Conservation (phyloP, 306 rosid species). For the Boehmeria nivea region DNA sequence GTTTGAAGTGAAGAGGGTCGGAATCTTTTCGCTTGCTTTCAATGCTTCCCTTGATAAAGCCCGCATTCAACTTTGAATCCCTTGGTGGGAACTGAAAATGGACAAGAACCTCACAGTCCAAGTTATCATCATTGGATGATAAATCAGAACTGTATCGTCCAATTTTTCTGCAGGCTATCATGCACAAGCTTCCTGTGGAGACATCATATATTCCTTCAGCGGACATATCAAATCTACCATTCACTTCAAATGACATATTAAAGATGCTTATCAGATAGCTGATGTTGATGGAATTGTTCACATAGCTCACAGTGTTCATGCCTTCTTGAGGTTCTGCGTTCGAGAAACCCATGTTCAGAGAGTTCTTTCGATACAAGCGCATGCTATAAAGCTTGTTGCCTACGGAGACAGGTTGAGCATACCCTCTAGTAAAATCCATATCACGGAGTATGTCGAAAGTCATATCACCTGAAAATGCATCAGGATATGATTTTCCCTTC, state of each 20-base stretch:
- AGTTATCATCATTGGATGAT: too few species aligned
- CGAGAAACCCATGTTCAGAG: too few species aligned
- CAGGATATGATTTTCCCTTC: conserved; percentile 5
- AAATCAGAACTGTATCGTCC: conserved; percentile 1
- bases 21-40: conserved; percentile 40
- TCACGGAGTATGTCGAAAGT: conserved; percentile 31
- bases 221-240: conserved; percentile 14
- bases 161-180: conserved; percentile 54
- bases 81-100: conserved; percentile 43
- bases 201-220: conserved; percentile 64
- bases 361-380: background rate
- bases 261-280: conserved; percentile 24
- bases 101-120: conserved; percentile 51
- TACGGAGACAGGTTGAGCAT: conserved; percentile 32
- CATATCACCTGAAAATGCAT: conserved; percentile 34
- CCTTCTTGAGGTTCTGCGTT: too few species aligned
- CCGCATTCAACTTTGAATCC: background rate
- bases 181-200: conserved; percentile 52
- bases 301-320: background rate
- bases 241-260: background rate
- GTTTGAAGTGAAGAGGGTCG: conserved; percentile 45
- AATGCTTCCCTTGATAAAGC: conserved; percentile 34
- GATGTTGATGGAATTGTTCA: conserved; percentile 5
- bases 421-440: conserved; percentile 25
- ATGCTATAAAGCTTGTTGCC: conserved; percentile 16